These are phyloP conservation scores for Teratosphaeria viscida DNA, from an alignment of 2,329 filamentous ascomycete species.

Conservation along the genomic window DNA sequence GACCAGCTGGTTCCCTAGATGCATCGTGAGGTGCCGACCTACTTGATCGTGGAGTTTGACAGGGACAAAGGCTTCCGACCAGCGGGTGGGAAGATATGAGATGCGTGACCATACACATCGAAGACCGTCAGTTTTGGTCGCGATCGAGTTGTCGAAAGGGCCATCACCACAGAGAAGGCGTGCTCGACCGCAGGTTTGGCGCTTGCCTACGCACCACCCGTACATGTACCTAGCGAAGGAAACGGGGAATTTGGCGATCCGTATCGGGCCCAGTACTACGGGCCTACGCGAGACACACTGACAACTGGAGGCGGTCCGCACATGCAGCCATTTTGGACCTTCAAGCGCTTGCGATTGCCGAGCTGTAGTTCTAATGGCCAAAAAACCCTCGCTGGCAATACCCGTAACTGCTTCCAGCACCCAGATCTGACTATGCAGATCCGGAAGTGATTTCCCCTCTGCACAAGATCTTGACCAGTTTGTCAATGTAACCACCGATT, in stretches of 20 bases:
- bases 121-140: background rate
- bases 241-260: too few species aligned
- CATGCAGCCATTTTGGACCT: too few species aligned
- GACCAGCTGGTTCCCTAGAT: background rate
- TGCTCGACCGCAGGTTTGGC: background rate
- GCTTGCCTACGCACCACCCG: background rate
- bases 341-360: too few species aligned
- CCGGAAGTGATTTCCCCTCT: too few species aligned
- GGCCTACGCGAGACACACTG: too few species aligned
- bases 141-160: background rate
- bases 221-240: too few species aligned
- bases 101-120: background rate
- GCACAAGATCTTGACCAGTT: background rate
- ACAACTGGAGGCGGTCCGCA: too few species aligned
- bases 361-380: too few species aligned
- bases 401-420: too few species aligned
- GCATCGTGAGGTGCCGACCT: background rate
- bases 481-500: background rate
- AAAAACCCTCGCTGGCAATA: too few species aligned
- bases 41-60: background rate
- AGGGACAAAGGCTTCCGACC: background rate
- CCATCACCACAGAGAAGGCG: background rate
- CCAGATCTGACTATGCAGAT: too few species aligned
- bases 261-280: too few species aligned
- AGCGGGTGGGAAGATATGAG: background rate